Conservation (phyloP, 2,329 filamentous ascomycete genomes). For the Fusarium subtropicale region DNA sequence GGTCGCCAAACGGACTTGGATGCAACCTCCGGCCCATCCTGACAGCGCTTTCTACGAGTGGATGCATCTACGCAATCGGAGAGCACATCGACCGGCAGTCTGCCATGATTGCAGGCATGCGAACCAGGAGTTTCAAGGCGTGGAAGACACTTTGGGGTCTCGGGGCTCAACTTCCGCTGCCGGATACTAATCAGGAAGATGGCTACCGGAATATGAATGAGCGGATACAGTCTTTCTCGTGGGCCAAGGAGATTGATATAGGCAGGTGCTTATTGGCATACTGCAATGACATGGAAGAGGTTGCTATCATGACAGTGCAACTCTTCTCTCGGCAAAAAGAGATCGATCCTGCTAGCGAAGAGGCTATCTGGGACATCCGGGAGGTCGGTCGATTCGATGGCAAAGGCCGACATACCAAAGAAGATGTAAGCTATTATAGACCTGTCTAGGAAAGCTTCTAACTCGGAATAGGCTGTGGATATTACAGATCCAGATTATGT, state of each 20-base stretch:
- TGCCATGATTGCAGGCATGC: slow-evolving; percentile 47
- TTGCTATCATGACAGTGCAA: slow-evolving; percentile 64
- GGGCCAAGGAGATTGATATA: slow-evolving; percentile 59
- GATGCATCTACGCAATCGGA: slow-evolving; percentile 63
- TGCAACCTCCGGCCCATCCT: slow-evolving; percentile 65
- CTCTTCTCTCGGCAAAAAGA: slow-evolving; percentile 47
- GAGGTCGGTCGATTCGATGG: slow-evolving; percentile 64
- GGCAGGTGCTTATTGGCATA: slow-evolving; percentile 64
- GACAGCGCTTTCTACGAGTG: slow-evolving; percentile 62
- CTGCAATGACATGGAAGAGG: slow-evolving; percentile 61
- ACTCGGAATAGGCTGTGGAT: slow-evolving; percentile 46
- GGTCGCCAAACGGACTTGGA: slow-evolving; percentile 70
- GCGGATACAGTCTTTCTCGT: slow-evolving; percentile 64
- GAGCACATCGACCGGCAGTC: slow-evolving; percentile 55
- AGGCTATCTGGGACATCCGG: slow-evolving; percentile 61
- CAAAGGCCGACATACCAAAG: slow-evolving; percentile 58
- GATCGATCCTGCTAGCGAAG: slow-evolving; percentile 38
- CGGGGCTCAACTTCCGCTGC: slow-evolving; percentile 63
- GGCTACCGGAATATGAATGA: slow-evolving; percentile 56
- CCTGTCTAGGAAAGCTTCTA: background rate
- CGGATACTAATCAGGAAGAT: slow-evolving; percentile 52
- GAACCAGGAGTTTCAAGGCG: slow-evolving; percentile 57
- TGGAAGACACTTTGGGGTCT: slow-evolving; percentile 69
- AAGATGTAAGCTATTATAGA: slow-evolving; percentile 39
- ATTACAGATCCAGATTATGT: slow-evolving; percentile 61